Conservation (phyloP, 1,284 basidiomycete species). For the Apiotrichum gamsii region DNA sequence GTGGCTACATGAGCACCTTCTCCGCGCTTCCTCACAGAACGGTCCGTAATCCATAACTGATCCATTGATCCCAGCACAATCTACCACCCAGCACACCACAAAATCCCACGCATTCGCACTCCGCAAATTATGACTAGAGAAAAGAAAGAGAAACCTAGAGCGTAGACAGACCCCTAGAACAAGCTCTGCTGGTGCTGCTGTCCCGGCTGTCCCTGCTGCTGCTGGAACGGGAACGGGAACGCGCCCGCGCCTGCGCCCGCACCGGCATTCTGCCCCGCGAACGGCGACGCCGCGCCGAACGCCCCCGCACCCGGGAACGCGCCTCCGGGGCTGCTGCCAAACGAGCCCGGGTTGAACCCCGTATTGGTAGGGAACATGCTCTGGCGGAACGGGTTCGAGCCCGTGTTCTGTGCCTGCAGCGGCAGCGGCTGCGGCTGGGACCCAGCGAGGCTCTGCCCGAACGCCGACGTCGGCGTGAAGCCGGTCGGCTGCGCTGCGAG, state of each 20-base stretch:
- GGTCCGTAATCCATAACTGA: too few species aligned
- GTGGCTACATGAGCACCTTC: too few species aligned
- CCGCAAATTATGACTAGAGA: too few species aligned
- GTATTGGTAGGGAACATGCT: constrained; percentile 5
- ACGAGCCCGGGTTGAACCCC: not conserved
- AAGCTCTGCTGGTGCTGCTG: constrained; percentile 1
- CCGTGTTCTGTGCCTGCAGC: constrained; percentile 14
- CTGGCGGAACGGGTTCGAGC: constrained; percentile 39
- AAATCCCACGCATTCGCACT: too few species aligned
- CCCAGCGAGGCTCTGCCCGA: constrained; percentile 65
- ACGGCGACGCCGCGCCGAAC: constrained; percentile 28
- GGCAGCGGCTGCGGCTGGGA: not conserved
- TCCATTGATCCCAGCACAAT: too few species aligned
- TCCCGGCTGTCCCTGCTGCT: not conserved
- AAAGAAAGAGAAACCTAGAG: too few species aligned
- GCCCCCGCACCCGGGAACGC: constrained; percentile 1
- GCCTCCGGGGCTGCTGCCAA: not conserved
- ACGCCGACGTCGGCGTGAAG: constrained; percentile 81
- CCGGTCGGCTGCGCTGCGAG: constrained; percentile 28
- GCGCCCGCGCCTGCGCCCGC: not conserved
- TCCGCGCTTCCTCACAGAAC: too few species aligned
- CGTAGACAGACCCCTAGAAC: too few species aligned
- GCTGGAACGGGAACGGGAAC: too few species aligned
- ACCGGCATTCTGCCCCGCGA: constrained; percentile 28
- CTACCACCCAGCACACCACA: too few species aligned